Percentiles rank a stretch among this genome's conserved stretches.
Conservation (phyloP, 2,329 filamentous ascomycete species). For the Metarhizium anisopliae region DNA sequence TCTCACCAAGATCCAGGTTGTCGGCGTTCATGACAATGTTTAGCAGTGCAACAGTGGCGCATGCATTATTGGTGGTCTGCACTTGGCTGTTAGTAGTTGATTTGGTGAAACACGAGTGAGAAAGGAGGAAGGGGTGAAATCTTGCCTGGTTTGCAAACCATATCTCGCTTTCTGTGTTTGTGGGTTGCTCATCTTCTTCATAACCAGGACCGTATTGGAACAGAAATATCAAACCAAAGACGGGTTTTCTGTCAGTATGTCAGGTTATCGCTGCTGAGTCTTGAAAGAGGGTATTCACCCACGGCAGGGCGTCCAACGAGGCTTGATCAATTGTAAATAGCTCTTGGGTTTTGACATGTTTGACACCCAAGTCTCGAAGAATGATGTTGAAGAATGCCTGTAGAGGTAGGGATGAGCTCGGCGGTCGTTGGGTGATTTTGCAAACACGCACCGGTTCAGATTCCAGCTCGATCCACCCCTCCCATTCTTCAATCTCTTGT, state of each 20-base stretch:
- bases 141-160: slow-evolving; percentile 92
- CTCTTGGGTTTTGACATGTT: slow-evolving; percentile 66
- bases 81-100: background rate
- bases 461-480: slow-evolving; percentile 76
- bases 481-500: slow-evolving; percentile 52
- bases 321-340: slow-evolving; percentile 64
- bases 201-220: slow-evolving; percentile 57
- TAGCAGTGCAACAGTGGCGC: slow-evolving; percentile 83
- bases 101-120: background rate
- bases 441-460: slow-evolving; percentile 64
- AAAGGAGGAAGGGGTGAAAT: background rate
- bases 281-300: slow-evolving; percentile 14
- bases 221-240: slow-evolving; percentile 83
- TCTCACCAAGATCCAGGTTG: slow-evolving; percentile 56
- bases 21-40: slow-evolving; percentile 87
- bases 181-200: slow-evolving; percentile 44
- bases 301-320: slow-evolving; percentile 55
- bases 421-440: background rate
- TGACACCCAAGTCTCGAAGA: slow-evolving; percentile 67
- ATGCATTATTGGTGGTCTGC: slow-evolving; percentile 73
- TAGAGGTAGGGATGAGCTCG: background rate
- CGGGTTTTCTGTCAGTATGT: slow-evolving; percentile 47
- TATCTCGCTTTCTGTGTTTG: slow-evolving; percentile 39
- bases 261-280: background rate
- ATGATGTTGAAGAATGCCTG: slow-evolving; percentile 82